Evolutionary conservation across 75 land plant species (phyloP), one percentile per base, ranked within the genome.

Genomic region (Picea sitchensis): DNA sequence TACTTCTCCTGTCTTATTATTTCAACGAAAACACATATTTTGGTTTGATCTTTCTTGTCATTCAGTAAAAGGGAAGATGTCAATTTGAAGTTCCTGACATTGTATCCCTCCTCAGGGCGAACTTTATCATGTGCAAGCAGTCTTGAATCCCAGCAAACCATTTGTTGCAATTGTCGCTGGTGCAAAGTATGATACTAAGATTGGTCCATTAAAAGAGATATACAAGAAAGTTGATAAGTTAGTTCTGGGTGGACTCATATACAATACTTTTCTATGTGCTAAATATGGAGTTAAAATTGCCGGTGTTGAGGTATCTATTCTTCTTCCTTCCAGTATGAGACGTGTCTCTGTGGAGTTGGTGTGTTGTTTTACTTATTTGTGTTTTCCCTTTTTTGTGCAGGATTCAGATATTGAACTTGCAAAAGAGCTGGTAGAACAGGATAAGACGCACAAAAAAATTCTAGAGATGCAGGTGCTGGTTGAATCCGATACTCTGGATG

Each of bases 151-250:
- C 13, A 76, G 36, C n/a, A 72, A 73, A 51, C 88, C 88, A 15
- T 87, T 87, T 78, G 88, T 87, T 26, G 88, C 88, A 14, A 76
- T 87, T 18, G 87, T 87, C 64, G 88, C 87, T 23, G 88, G 88
- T 34, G 83, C 88, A 14, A 87, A 87, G 81, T 87, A 87, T 79
- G 88, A 87, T 60, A 87, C 88, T 5, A 87, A 87, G 75, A 87
- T 87, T 76, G 88, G 88, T 32, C 88, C 88, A 20, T 59, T 87
- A 59, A 85, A 58, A 1, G 80, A 78, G 72, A 87, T 87, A 17
- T 87, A 87, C 79, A 85, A 81, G 78, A 85, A 79, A 75, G 88
- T 87, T 31, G 88, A 87, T 77, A 86, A 86, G 59, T 67, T 87
- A 2, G 82, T 87, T 63, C 67, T 87, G 62, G 88, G 88, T 31